phyloP scores from a whole-genome alignment of 495 filamentous ascomycete species.

The Penicilliopsis zonata region DNA sequence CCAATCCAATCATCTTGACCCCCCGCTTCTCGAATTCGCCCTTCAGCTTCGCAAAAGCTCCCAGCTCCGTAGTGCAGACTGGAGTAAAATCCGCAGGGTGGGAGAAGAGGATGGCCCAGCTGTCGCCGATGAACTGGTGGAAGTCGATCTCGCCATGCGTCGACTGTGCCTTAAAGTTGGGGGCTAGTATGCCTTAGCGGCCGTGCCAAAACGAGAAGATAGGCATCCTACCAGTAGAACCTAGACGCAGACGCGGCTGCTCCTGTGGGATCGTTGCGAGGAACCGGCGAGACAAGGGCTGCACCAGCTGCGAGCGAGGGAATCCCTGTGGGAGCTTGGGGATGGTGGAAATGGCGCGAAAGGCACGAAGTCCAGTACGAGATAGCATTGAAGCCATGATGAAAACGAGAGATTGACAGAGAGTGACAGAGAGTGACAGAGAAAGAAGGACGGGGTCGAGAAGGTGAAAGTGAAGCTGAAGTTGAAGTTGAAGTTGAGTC shows the following conservation, averaged over 20 bases:
- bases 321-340: no score
- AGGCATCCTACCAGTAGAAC: constrained; percentile 29
- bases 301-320: constrained; percentile 16
- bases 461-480: no score
- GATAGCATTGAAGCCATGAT: constrained; percentile 18
- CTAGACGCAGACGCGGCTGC: constrained; percentile 51
- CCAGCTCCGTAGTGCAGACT: constrained; percentile 97
- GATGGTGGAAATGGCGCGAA: constrained; percentile 14
- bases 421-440: no score
- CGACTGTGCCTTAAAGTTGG: no score
- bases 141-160: no score
- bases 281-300: constrained; percentile 22
- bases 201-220: background rate
- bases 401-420: no score
- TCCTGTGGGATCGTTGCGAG: constrained; percentile 21
- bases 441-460: no score
- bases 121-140: constrained; percentile 91
- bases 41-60: constrained; percentile 92
- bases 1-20: constrained; percentile 92
- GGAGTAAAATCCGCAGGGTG: constrained; percentile 93
- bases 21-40: constrained; percentile 90
- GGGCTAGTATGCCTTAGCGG: constrained; percentile 5
- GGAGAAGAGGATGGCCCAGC: constrained; percentile 93
- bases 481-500: no score
- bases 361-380: constrained; percentile 15